These are phyloP conservation scores for Rhizophagus prolifer DNA, from an alignment of 192 early-diverging fungal species.

Conservation along the genomic window DNA sequence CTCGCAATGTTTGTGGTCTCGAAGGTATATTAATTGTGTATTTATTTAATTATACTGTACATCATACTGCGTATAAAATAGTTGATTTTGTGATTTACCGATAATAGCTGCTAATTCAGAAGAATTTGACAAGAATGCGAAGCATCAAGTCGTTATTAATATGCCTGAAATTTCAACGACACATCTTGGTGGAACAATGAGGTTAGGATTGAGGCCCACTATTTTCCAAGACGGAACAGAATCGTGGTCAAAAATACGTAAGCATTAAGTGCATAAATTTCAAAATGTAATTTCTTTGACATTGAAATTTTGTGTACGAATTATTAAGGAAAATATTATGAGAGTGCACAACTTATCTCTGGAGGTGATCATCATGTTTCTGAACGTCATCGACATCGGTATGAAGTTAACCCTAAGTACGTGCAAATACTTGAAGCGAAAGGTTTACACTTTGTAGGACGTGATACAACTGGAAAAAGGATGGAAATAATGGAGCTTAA, in stretches of 20 bases:
- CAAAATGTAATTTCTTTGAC: not conserved
- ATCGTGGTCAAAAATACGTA: slow-evolving; percentile 62
- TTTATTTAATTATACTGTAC: too few relatives aligned
- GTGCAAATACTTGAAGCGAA: slow-evolving; percentile 73
- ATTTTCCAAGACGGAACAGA: slow-evolving; percentile 69
- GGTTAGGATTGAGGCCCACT: slow-evolving; percentile 84
- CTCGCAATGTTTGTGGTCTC: slow-evolving; percentile 87
- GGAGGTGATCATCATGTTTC: slow-evolving; percentile 51
- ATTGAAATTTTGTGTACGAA: not conserved
- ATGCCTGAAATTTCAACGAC: slow-evolving; percentile 97
- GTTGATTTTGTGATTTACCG: not conserved
- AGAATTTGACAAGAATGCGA: slow-evolving; percentile 78
- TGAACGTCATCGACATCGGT: slow-evolving; percentile 98
- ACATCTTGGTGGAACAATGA: slow-evolving; percentile 96
- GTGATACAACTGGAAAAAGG: slow-evolving; percentile 92
- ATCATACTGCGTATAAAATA: too few relatives aligned
- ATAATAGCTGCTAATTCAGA: slow-evolving; percentile 71
- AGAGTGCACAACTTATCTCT: not conserved
- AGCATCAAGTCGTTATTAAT: slow-evolving; percentile 81
- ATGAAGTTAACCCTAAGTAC: slow-evolving; percentile 94
- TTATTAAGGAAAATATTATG: slow-evolving; percentile 16
- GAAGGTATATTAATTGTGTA: slow-evolving; percentile 19
- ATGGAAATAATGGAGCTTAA: slow-evolving; percentile 95
- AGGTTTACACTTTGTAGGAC: slow-evolving; percentile 87
- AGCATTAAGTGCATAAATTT: slow-evolving; percentile 23